Evolutionary conservation across 805 yeast species (phyloP), one percentile per base, ranked within the genome.

Genomic region (Nakazawaea pomicola): DNA sequence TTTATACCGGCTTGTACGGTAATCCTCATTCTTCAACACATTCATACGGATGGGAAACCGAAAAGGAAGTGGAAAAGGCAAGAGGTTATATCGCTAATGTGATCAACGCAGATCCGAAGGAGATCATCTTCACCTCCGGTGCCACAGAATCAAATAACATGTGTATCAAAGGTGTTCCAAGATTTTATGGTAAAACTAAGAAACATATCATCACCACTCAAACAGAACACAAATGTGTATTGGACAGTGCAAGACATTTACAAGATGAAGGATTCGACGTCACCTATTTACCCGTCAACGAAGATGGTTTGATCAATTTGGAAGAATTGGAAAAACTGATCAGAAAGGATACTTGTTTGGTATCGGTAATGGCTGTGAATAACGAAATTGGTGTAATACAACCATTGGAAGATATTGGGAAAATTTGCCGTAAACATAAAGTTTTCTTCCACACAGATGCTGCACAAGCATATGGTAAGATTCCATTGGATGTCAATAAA

Each of bases 21-120:
- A 93, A 93, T 61, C 99, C 99, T 17, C 99, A 93, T 64, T 88
- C 96, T 5, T 80, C 93, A 45, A 93, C 99, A 2, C 99, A 93
- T 59, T 76, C 95, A 5, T 93, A 91, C 60, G 99, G 99, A 27
- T 93, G 99, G 99, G 99, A 93, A 66, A 86, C 99, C 3, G 96
- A 91, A 45, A 76, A 75, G 48, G 96, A 83, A 45, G 93, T 93
- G 14, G 99, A 93, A 57, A 66, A 67, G 38, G 96, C 99, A 5
- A 76, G 99, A 54, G 71, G 67, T 40, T 74, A 91, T 53, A 70
- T 93, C 40, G 98, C 99, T 2, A 70, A 71, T 23, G 75, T 93
- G 40, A 88, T 93, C 53, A 77, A 79, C 23, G 99, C 99, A 25
- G 96, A 93, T 59, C 86, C 98, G 41, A 91, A 91, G 67, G 99